Evolutionary conservation across 331 rosid genomes (phyloP).

Genomic region (Malus hybrid): DNA sequence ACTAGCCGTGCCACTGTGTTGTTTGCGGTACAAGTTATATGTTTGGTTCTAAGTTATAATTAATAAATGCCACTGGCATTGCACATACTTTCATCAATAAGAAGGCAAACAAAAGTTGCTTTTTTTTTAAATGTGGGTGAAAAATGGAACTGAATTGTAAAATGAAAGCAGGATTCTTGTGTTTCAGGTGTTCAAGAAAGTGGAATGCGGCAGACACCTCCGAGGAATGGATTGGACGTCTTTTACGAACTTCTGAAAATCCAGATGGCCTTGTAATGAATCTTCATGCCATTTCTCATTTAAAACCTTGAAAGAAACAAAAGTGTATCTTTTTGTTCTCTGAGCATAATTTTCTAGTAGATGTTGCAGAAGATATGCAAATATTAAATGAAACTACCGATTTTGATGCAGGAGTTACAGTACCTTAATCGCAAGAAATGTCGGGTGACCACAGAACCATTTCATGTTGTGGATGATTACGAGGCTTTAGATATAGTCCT

Average conservation of each 20-base stretch:
- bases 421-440: constrained; percentile 16
- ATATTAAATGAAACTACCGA: background rate
- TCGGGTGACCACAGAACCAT: constrained; percentile 7
- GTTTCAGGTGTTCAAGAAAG: constrained; percentile 33
- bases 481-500: constrained; percentile 2
- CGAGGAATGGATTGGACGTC: constrained; percentile 17
- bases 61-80: background rate
- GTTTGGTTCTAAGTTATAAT: background rate
- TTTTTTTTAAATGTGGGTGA: background rate
- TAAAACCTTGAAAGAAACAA: background rate
- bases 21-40: background rate
- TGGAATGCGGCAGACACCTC: constrained; percentile 12
- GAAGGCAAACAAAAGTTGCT: background rate
- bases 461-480: constrained; percentile 6
- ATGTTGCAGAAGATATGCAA: background rate
- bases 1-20: background rate
- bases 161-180: constrained; percentile 9
- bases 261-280: constrained; percentile 25
- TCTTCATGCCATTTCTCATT: background rate
- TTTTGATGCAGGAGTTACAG: constrained; percentile 33
- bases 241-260: constrained; percentile 18
- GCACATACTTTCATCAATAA: background rate
- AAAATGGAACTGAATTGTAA: background rate
- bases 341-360: background rate
- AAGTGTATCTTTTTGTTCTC: background rate